Percentiles rank a stretch among this genome's conserved stretches.
phyloP scores from a whole-genome alignment of 345 rosid species.

The Mangifera indica region DNA sequence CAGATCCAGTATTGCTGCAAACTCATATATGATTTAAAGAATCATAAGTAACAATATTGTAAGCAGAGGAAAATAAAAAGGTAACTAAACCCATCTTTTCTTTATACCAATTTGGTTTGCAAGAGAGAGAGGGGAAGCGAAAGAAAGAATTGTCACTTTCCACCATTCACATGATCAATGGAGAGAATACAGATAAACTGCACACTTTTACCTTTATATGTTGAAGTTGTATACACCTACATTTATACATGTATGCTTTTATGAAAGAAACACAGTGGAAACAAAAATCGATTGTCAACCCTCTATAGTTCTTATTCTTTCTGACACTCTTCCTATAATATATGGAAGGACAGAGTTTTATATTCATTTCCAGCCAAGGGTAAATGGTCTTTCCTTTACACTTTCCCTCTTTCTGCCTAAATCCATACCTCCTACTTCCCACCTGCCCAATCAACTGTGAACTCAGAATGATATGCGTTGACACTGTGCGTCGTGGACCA shows the following conservation, averaged over 20 bases:
- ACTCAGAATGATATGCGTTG: background rate
- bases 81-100: background rate
- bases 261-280: background rate
- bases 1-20: background rate
- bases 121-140: background rate
- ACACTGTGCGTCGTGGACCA: background rate
- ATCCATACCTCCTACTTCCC: background rate
- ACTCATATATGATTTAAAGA: background rate
- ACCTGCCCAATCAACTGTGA: background rate
- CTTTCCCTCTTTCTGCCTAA: background rate
- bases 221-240: background rate
- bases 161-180: background rate
- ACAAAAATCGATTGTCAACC: background rate
- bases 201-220: background rate
- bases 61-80: background rate
- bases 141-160: background rate
- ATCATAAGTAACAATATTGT: background rate
- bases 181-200: background rate
- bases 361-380: background rate
- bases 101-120: background rate
- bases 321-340: background rate
- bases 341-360: background rate
- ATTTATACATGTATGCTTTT: background rate
- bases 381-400: background rate
- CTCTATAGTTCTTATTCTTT: background rate